Conservation (phyloP, 345 rosid genomes). For the Eucalyptus victrix region DNA sequence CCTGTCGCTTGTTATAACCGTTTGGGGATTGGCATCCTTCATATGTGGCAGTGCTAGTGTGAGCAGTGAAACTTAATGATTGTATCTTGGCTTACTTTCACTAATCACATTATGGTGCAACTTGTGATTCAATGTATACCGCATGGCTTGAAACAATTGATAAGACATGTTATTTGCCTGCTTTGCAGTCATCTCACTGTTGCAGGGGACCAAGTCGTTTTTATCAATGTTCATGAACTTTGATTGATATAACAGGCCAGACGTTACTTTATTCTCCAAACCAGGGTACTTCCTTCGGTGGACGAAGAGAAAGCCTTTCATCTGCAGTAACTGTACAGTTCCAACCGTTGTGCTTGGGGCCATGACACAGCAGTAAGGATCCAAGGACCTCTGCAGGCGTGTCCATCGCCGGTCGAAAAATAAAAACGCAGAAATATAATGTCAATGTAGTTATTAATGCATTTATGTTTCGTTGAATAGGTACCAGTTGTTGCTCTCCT, state of each 20-base stretch:
- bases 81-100: background rate
- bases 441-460: background rate
- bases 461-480: background rate
- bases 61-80: background rate
- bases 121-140: background rate
- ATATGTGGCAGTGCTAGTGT: constrained; percentile 42
- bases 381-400: background rate
- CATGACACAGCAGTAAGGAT: background rate
- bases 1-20: constrained; percentile 57
- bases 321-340: background rate
- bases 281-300: background rate
- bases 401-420: background rate
- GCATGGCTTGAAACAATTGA: background rate
- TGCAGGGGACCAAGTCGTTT: background rate
- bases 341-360: background rate
- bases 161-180: background rate
- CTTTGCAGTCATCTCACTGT: background rate
- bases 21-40: constrained; percentile 79
- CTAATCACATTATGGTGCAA: background rate
- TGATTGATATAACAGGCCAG: background rate
- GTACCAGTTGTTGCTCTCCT: background rate
- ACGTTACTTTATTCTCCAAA: background rate
- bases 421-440: background rate
- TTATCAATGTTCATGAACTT: background rate
- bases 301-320: background rate